Conservation (phyloP, 1,284 basidiomycete species). For the Microbotryomycetes sp. region DNA sequence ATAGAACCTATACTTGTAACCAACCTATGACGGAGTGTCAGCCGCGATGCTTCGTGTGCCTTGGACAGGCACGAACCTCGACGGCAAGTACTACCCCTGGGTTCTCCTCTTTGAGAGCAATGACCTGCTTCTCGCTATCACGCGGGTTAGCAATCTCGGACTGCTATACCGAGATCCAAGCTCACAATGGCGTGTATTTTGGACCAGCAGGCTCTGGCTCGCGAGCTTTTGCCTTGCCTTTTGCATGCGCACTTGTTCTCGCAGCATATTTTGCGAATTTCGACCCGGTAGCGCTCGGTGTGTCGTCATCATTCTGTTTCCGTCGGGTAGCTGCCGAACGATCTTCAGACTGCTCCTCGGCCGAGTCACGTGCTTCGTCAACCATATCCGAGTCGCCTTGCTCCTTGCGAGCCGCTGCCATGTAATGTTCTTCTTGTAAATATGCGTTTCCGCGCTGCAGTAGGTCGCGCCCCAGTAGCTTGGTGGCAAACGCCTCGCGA, state of each 20-base stretch:
- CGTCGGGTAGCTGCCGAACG: conserved; percentile 12
- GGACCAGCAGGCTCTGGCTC: neutral
- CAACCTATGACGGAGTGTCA: conserved; percentile 6
- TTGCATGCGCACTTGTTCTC: neutral
- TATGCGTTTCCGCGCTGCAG: conserved; percentile 10
- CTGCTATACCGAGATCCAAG: too few species aligned
- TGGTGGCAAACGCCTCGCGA: conserved; percentile 9
- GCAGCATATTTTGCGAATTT: conserved; percentile 11
- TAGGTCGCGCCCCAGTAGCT: conserved; percentile 7
- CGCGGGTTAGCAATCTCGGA: too few species aligned
- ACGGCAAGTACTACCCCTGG: conserved; percentile 33
- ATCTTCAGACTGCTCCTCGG: neutral
- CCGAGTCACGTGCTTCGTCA: neutral
- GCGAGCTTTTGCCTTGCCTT: conserved; percentile 4
- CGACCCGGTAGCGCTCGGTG: neutral
- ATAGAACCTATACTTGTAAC: conserved; percentile 36
- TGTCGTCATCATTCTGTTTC: neutral
- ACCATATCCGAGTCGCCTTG: neutral
- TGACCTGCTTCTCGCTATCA: conserved; percentile 30
- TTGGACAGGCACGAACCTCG: conserved; percentile 16
- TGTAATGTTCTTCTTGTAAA: conserved; percentile 19
- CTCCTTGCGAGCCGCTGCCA: conserved; percentile 2
- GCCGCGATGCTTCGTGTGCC: neutral
- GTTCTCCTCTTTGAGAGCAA: conserved; percentile 29
- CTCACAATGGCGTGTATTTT: conserved; percentile 34